Evolutionary conservation across 139 green algal species (phyloP).

Genomic region (Mesotaenium endlicherianum): DNA sequence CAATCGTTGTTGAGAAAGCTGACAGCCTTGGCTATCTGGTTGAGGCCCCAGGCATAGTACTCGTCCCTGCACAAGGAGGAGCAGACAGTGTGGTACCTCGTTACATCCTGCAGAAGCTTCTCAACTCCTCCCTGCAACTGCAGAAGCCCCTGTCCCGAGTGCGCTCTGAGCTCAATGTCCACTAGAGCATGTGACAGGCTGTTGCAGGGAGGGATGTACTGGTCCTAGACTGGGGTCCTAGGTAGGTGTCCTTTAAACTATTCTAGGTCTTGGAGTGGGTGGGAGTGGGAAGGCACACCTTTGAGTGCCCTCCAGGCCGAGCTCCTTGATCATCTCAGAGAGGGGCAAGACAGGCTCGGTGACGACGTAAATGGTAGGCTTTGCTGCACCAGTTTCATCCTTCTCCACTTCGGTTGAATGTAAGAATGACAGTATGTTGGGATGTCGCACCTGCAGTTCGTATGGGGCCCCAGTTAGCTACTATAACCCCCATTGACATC

Average conservation of each 20-base stretch:
- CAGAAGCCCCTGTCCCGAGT: no score
- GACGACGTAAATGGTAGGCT: slow-evolving; percentile 41
- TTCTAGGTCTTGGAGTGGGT: no score
- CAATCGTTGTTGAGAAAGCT: slow-evolving; percentile 96
- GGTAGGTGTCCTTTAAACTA: no score
- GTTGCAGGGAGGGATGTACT: no score
- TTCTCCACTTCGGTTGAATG: slow-evolving; percentile 59
- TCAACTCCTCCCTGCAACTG: no score
- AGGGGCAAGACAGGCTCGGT: slow-evolving; percentile 49
- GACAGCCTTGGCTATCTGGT: slow-evolving; percentile 81
- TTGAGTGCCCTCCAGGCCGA: slow-evolving; percentile 26
- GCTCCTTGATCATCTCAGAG: slow-evolving; percentile 23
- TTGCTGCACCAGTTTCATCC: slow-evolving; percentile 7
- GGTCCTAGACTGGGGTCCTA: no score
- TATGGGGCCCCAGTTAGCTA: no score
- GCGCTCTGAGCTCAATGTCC: no score
- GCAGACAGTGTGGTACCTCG: no score
- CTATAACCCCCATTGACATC: no score
- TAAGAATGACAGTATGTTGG: slow-evolving; percentile 47
- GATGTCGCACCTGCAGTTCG: slow-evolving; percentile 38
- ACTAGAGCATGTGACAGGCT: no score
- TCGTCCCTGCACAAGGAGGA: slow-evolving; percentile 71
- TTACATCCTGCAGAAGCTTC: no score
- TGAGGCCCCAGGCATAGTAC: slow-evolving; percentile 86
- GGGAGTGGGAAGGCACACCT: slow-evolving; percentile 18